Conservation (phyloP, 768 basidiomycete genomes). For the Phanerochaete sordida region DNA sequence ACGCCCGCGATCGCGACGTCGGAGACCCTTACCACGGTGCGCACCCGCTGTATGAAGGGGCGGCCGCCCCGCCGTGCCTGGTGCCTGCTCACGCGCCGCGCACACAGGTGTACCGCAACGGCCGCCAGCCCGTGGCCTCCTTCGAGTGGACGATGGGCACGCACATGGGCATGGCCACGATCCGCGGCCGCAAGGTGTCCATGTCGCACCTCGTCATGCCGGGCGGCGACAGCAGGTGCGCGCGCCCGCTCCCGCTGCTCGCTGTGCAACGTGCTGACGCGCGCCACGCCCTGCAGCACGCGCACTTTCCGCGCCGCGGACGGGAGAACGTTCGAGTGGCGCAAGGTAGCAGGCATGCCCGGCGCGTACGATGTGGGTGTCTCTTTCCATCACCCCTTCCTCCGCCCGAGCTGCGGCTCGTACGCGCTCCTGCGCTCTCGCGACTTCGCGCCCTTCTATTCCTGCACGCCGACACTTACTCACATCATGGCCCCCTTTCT, state of each 20-base stretch:
- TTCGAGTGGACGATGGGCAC: constrained; percentile 41
- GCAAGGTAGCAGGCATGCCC: constrained; percentile 43
- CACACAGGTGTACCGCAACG: constrained; percentile 44
- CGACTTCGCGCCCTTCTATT: constrained; percentile 6
- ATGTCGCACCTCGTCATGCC: constrained; percentile 62
- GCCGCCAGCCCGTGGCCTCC: constrained; percentile 48
- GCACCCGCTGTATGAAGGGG: constrained; percentile 10
- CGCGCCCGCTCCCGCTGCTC: constrained; percentile 2
- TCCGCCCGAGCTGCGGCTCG: neutral
- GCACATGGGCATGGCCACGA: constrained; percentile 41
- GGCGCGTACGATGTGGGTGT: constrained; percentile 59
- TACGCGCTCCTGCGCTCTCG: neutral
- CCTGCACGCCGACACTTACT: neutral
- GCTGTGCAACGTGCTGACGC: neutral
- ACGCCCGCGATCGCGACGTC: constrained; percentile 40
- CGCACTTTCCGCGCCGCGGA: constrained; percentile 57
- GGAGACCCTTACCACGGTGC: constrained; percentile 48
- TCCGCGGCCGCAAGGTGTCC: constrained; percentile 50
- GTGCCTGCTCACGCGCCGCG: constrained; percentile 10
- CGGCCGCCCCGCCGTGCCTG: constrained; percentile 1
- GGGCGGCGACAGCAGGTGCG: constrained; percentile 49
- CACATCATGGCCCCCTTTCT: neutral
- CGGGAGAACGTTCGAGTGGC: constrained; percentile 64
- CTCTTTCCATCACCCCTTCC: neutral
- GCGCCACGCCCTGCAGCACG: constrained; percentile 37